Evolutionary conservation across 2,329 filamentous ascomycete genomes (phyloP), one percentile per base, ranked within the genome.

Genomic region (Pseudogymnoascus sp.): DNA sequence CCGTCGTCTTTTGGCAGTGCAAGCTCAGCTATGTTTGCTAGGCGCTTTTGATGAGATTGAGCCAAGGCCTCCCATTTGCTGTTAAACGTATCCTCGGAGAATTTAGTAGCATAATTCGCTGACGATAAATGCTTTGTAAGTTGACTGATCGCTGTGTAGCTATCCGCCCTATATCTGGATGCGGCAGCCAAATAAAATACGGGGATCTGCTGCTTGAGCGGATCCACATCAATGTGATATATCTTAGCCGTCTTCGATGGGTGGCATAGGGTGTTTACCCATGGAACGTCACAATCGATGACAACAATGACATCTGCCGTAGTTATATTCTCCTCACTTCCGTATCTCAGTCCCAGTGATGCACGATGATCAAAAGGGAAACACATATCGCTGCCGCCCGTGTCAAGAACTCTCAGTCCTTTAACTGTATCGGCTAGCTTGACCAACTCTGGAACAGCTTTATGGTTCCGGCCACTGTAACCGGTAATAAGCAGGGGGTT

Each of bases 201-300:
- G 0, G 86, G 86, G 77, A 90, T 90, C 70, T 85, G 79, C 70
- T 86, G 82, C 74, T 87, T 87, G 21, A 86, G 72, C 1, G 84
- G 82, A 64, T 87, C 84, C 55, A 84, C 76, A 65, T 87, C 84
- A 41, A 87, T 77, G 66, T 87, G 84, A 72, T 82, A 85, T 60
- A 87, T 74, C 63, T 75, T 77, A 18, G 80, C 79, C 13, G 78
- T 75, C 2, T 74, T 71, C 1, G 71, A 71, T 0, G 84, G 84
- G 64, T 76, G 77, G 71, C 81, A 84, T 13, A 84, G 83, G 0
- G 90, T 94, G n/a, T 86, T 85, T 60, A 96, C 91, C 90, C 91
- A 96, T 0, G 92, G 92, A 0, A 96, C 90, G 69, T 96, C 70
- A 64, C 90, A 95, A 72, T 96, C 88, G 21, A 95, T 70, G 2